Conservation (phyloP, 2,329 filamentous ascomycete genomes). For the Trichoderma arundinaceum region DNA sequence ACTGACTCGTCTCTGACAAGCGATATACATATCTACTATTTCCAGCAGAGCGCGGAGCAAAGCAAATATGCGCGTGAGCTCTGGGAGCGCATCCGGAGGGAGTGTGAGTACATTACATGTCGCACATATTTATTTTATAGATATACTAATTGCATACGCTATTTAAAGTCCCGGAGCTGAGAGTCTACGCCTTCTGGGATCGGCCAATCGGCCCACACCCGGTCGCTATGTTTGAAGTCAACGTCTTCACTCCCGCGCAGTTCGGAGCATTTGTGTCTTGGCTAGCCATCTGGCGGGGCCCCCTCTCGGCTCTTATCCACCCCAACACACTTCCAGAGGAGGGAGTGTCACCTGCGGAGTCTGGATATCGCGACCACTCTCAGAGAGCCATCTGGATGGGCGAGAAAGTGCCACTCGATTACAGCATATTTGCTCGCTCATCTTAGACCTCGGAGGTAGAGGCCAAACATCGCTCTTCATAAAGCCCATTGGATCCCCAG, state of each 20-base stretch:
- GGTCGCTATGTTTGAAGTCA: slow-evolving; percentile 90
- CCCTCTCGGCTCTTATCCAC: slow-evolving; percentile 78
- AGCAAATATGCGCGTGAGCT: slow-evolving; percentile 71
- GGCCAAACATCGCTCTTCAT: background rate
- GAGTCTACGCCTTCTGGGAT: slow-evolving; percentile 81
- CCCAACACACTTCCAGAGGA: slow-evolving; percentile 71
- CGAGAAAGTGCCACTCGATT: slow-evolving; percentile 65
- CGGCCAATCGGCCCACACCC: slow-evolving; percentile 81
- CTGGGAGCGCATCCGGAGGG: slow-evolving; percentile 77
- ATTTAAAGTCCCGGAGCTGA: slow-evolving; percentile 75
- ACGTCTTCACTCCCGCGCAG: slow-evolving; percentile 81
- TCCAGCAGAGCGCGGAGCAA: slow-evolving; percentile 67
- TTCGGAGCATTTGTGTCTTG: slow-evolving; percentile 90
- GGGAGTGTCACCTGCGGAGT: slow-evolving; percentile 40
- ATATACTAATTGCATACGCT: slow-evolving; percentile 16
- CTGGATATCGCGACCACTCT: slow-evolving; percentile 63
- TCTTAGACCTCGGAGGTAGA: background rate
- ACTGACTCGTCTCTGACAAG: slow-evolving; percentile 42
- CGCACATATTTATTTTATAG: background rate
- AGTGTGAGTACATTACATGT: slow-evolving; percentile 61
- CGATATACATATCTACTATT: slow-evolving; percentile 87
- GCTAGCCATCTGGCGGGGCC: slow-evolving; percentile 81
- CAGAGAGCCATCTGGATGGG: slow-evolving; percentile 78
- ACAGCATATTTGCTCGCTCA: slow-evolving; percentile 7
- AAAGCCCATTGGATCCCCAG: background rate